Base-by-base conservation (phyloP, 129 eudicot species). In the Flaveria robusta region DNA sequence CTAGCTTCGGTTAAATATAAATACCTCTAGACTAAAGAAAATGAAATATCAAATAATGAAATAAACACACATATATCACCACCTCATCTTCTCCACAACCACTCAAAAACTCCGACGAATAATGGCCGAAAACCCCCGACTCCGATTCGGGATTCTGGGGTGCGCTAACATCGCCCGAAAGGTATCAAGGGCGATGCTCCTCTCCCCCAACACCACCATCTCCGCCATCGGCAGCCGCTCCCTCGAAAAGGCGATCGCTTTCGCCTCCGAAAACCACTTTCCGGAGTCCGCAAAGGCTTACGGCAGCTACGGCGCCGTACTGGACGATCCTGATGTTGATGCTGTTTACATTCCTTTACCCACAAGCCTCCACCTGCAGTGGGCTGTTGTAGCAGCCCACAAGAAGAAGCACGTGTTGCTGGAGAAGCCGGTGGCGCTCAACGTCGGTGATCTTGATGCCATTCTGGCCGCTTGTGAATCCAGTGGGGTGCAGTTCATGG, bases 401-500 rank as follows among this genome's bases (percentile, higher is more conserved):
- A 85, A 82, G 85, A 85, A 82, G 83, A 87, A 90, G 79, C 96
- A 90, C 68, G 62, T 87, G 54, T 75, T 90, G 58, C 68, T 90
- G 43, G 96, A 90, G 80, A 90, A 90, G 83, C 96, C 96, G 5
- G 82, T 88, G 66, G 96, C 92, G 2, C 78, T 90, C 14, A 85
- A 75, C 51, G 87, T 83, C 1, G 67, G 47, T n/a, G 92, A 90
- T 67, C 70, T 90, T 16, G 92, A 90, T 68, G 42, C 13, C 43
- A 90, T 90, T 11, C 73, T 90, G 7, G 80, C 23, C 65, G 92
- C 88, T 1, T 85, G 88, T 41, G 89, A 87, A 46, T 69, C 87
- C 7, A 87, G 75, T 80, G 92, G 92, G 70, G 90, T 90, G 66
- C 96, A 87, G 88, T 81, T 72, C 78, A 90, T 90, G 96, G 96